Evolutionary conservation across 768 basidiomycete genomes (phyloP).

Genomic region (Kwoniella newhampshirensis): DNA sequence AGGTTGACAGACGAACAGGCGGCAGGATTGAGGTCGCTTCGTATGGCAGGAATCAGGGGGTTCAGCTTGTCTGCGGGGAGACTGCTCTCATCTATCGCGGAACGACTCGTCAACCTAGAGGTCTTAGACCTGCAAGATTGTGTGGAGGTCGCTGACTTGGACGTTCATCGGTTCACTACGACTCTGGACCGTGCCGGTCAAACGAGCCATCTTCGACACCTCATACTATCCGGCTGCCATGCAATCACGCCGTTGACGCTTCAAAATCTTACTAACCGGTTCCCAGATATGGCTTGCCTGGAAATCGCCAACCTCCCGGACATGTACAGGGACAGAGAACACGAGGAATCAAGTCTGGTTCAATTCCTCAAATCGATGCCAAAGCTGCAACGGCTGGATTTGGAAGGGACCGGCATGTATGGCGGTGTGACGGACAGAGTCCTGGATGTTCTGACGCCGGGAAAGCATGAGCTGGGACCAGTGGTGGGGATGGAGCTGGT

Average conservation of each 20-base stretch:
- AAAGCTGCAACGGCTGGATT: conserved; percentile 69
- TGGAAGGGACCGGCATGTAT: conserved; percentile 72
- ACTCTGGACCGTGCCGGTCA: conserved; percentile 68
- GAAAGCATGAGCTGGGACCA: conserved; percentile 12
- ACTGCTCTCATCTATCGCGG: conserved; percentile 67
- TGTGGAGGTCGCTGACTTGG: conserved; percentile 64
- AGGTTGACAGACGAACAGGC: conserved; percentile 56
- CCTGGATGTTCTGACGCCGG: conserved; percentile 66
- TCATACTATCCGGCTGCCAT: conserved; percentile 69
- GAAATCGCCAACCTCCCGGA: conserved; percentile 75
- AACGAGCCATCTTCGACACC: conserved; percentile 69
- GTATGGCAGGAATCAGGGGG: conserved; percentile 67
- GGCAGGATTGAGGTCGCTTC: conserved; percentile 61
- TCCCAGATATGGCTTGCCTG: conserved; percentile 72
- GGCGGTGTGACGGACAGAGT: conserved; percentile 66
- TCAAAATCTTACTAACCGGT: conserved; percentile 66
- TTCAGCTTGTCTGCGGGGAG: conserved; percentile 58
- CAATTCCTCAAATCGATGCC: conserved; percentile 69
- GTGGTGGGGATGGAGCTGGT: conserved; percentile 20
- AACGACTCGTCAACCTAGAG: conserved; percentile 69
- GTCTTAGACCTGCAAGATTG: conserved; percentile 77
- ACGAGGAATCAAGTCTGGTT: conserved; percentile 55
- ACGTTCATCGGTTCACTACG: conserved; percentile 51
- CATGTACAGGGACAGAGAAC: conserved; percentile 60
- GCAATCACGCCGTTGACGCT: conserved; percentile 74